Base-by-base conservation (phyloP, 2,329 filamentous ascomycete genomes). In the Akanthomyces dipterigenus region DNA sequence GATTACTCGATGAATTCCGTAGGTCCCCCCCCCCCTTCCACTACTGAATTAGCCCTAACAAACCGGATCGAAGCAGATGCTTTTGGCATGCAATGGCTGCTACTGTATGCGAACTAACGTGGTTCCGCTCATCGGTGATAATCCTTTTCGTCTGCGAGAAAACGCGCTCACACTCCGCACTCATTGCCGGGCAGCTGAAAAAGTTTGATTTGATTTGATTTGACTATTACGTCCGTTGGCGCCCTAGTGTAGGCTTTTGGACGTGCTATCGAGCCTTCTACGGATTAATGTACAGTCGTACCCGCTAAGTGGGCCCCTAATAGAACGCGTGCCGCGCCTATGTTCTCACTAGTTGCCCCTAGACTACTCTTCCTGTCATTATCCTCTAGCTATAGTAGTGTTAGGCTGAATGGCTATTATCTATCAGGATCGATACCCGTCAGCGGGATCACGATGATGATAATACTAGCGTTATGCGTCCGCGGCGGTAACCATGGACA, bases 41-140 rank as follows among this genome's bases (percentile, higher is more conserved):
- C 49, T 38, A 53, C 49, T 36, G 12, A 36, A 53, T 31, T 24
- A 53, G n/a, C 8, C 49, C 49, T 11, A 53, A 38, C n/a, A 53
- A 38, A 53, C 49, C 49, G 31, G 49, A 53, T 53, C 49, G 49
- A 24, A 53, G 31, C 46, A 49, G n/a, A 38, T 38, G 31, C 49
- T 53, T 53, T 53, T 53, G 34, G 49, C 49, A 53, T n/a, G n/a
- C 49, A 53, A 53, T 53, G 49, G 49, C 49, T 53, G 49, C 49
- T 53, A 53, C 49, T 53, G 34, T 53, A 53, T 53, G 7, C 24
- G 31, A 38, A 36, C 31, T 3, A 53, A 53, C 49, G 24, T 31
- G 26, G 28, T 51, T 51, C 48, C 28, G 48, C 48, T 51, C n/a
- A 53, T 53, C 31, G n/a, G 34, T 53, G 34, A 53, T 53, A 22